These are phyloP conservation scores for Globisporangium iwayamae DNA, from an alignment of 352 stramenopile species.

Conservation along the genomic window DNA sequence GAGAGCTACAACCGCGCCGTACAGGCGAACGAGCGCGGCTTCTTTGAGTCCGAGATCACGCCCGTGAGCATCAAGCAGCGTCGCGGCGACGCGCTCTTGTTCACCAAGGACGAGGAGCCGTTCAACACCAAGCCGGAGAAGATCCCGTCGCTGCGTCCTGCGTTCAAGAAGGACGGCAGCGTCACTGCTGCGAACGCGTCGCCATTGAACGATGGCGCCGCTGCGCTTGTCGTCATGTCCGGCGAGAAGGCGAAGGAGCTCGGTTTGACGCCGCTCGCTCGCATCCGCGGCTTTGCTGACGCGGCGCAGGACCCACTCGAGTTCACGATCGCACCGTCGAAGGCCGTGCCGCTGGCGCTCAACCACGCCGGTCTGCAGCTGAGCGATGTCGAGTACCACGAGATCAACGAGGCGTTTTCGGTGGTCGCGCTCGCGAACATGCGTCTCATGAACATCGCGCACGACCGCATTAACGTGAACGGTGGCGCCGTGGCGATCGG, in stretches of 20 bases:
- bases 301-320: constrained; percentile 89
- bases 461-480: constrained; percentile 94
- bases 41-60: constrained; percentile 90
- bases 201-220: constrained; percentile 96
- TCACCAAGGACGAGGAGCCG: constrained; percentile 93
- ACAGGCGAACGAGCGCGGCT: constrained; percentile 71
- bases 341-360: constrained; percentile 92
- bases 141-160: constrained; percentile 85
- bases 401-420: constrained; percentile 99
- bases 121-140: constrained; percentile 89
- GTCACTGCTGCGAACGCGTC: constrained; percentile 98
- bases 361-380: constrained; percentile 87
- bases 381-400: constrained; percentile 96
- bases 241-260: constrained; percentile 82
- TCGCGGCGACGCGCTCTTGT: constrained; percentile 52
- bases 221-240: constrained; percentile 95
- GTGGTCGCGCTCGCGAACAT: constrained; percentile 97
- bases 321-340: constrained; percentile 96
- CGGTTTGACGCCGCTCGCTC: constrained; percentile 69
- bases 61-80: constrained; percentile 82
- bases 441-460: constrained; percentile 91
- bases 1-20: constrained; percentile 89
- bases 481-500: constrained; percentile 90
- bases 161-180: constrained; percentile 95
- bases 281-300: constrained; percentile 81